Evolutionary conservation across 805 yeast genomes (phyloP).

Genomic region (Lipomyces mesembrius): DNA sequence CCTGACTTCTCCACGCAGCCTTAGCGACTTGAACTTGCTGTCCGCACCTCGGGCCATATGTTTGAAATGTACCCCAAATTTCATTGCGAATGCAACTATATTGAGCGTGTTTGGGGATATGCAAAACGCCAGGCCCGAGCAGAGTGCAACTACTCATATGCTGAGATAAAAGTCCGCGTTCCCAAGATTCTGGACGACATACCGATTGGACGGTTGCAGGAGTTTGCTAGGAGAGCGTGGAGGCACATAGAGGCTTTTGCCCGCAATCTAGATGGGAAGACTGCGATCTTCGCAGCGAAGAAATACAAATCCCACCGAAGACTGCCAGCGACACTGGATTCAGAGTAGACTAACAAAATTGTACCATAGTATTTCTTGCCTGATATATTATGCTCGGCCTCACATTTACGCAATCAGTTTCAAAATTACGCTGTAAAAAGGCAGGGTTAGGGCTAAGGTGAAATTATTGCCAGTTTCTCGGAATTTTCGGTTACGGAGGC

Average conservation of each 20-base stretch:
- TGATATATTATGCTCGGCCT: not conserved
- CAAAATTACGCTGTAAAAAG: not conserved
- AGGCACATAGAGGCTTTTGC: not conserved
- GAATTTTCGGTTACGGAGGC: too few relatives aligned
- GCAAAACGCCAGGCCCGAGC: conserved; percentile 4
- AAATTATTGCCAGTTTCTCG: too few relatives aligned
- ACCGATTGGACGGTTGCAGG: not conserved
- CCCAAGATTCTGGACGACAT: not conserved
- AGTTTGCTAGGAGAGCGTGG: not conserved
- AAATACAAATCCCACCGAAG: conserved; percentile 1
- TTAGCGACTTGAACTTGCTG: not conserved
- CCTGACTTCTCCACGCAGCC: conserved; percentile 2
- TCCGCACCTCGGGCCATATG: conserved; percentile 1
- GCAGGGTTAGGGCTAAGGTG: not conserved
- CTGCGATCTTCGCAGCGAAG: conserved; percentile 2
- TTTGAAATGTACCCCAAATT: conserved; percentile 3
- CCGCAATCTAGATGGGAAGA: not conserved
- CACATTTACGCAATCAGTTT: not conserved
- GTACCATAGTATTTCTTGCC: not conserved
- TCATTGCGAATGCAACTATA: conserved; percentile 4
- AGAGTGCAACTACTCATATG: conserved; percentile 1
- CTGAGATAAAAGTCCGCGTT: not conserved
- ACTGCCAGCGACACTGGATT: not conserved
- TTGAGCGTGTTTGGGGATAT: conserved; percentile 6
- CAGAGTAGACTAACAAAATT: not conserved